A percentile compares a stretch with the other conserved stretches of the same genome.
Evolutionary conservation across 257 asterid species (phyloP).

Genomic region (Primulina eburnea): DNA sequence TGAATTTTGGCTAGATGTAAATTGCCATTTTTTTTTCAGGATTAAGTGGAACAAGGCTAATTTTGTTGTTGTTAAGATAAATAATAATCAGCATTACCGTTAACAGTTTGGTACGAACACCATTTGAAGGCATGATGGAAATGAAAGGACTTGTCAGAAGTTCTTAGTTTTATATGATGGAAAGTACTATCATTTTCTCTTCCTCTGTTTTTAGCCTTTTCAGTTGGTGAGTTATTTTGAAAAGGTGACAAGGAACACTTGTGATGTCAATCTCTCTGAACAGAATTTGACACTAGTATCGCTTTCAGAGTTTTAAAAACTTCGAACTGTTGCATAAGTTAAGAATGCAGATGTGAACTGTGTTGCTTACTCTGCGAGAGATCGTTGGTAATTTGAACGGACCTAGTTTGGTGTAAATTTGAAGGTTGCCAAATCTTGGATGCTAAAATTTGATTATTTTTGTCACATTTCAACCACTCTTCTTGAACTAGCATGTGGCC

Average conservation of each 20-base stretch:
- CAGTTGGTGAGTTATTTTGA: background rate
- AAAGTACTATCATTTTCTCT: background rate
- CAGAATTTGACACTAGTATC: background rate
- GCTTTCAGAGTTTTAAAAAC: too few relatives aligned
- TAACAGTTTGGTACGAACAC: background rate
- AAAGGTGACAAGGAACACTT: background rate
- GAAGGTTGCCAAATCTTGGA: background rate
- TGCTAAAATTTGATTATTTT: background rate
- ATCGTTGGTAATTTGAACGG: background rate
- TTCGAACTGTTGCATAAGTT: background rate
- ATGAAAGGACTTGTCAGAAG: background rate
- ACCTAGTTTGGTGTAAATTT: background rate
- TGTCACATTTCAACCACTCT: background rate
- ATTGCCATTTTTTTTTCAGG: background rate
- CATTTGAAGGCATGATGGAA: background rate
- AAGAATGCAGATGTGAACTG: background rate
- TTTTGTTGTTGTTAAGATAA: too few relatives aligned
- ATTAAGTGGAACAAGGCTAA: background rate
- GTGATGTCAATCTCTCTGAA: background rate
- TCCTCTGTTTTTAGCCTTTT: background rate
- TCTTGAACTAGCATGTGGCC: background rate
- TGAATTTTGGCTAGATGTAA: background rate
- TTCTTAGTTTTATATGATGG: background rate
- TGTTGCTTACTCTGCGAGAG: background rate
- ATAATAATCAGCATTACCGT: too few relatives aligned